Evolutionary conservation across 2,329 filamentous ascomycete genomes (phyloP), one percentile per base, ranked within the genome.

Genomic region (Arthrobotrys entomopaga): DNA sequence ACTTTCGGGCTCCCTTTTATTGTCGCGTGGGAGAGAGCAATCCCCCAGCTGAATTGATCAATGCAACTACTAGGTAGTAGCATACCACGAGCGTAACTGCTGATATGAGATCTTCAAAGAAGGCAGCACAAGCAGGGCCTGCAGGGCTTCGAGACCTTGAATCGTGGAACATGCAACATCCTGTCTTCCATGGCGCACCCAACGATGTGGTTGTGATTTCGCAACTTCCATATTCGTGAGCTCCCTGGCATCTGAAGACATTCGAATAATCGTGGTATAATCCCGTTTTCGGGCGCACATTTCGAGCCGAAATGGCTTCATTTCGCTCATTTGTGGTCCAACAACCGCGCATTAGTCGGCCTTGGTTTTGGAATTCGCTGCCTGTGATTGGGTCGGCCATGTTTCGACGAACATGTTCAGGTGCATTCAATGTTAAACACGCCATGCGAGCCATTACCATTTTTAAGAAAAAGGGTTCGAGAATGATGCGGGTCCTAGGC

Each of bases 121-220:
- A 74, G 69, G 69, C 69, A 73, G 66, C 67, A 72, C 67, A 74
- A 61, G 69, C 69, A 73, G 66, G 58, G 65, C 66, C 52, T 52
- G 29, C 59, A 71, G 46, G 67, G 56, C 16, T 48, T 42, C 54
- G 42, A 40, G 29, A 52, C 69, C 58, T 66, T 50, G 60, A 54
- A 60, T 50, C 54, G 49, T 63, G 46, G 61, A 73, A 73, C 69
- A 73, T 66, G 60, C 69, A 60, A 65, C 67, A 73, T 73, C 69
- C 69, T 73, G 20, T 56, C 57, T 61, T 40, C 48, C 49, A 65
- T 49, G 60, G 49, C 48, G 34, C 67, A 56, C 69, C 69, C 69
- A 56, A 56, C 57, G 69, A 73, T 73, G 57, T 65, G 69, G 69
- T 60, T 49, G 42, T 57, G 48, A 65, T 73, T 66, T 66, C 49